These are phyloP conservation scores for Nidularia pulvinata DNA, from an alignment of 768 basidiomycete genomes.

Conservation along the genomic window DNA sequence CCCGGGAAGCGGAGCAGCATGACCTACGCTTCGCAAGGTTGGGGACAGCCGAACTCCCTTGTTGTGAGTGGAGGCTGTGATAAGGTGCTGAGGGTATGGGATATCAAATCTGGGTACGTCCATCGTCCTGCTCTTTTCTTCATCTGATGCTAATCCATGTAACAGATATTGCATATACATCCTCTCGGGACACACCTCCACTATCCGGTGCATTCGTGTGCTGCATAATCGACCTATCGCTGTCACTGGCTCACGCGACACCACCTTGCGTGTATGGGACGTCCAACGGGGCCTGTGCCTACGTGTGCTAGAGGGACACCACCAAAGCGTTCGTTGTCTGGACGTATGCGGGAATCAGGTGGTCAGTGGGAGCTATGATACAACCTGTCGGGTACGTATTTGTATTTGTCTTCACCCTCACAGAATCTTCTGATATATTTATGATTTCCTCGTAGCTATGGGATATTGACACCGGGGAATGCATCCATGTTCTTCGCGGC, in stretches of 20 bases:
- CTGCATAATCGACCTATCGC: conserved; percentile 87
- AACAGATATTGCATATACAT: conserved; percentile 69
- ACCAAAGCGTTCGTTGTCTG: conserved; percentile 80
- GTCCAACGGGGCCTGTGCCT: conserved; percentile 75
- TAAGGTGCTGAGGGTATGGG: conserved; percentile 91
- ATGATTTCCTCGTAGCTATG: conserved; percentile 58
- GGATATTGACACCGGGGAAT: conserved; percentile 89
- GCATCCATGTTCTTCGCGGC: conserved; percentile 77
- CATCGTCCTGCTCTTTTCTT: background rate
- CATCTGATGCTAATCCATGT: background rate
- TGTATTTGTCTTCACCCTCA: background rate
- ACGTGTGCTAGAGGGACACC: conserved; percentile 74
- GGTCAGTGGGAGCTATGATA: conserved; percentile 95
- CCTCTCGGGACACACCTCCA: conserved; percentile 84
- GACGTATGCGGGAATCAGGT: conserved; percentile 84
- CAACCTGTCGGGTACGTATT: conserved; percentile 70
- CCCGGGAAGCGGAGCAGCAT: conserved; percentile 44
- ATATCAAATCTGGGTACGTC: conserved; percentile 78
- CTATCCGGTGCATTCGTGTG: conserved; percentile 89
- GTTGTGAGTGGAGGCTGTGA: conserved; percentile 95
- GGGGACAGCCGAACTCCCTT: conserved; percentile 84
- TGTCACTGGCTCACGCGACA: conserved; percentile 88
- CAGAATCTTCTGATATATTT: background rate
- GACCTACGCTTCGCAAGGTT: conserved; percentile 77
- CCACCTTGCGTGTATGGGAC: conserved; percentile 91